Evolutionary conservation across 78 protist species (phyloP), one percentile per base, ranked within the genome.

Genomic region (Blattamonas nauphoetae): DNA sequence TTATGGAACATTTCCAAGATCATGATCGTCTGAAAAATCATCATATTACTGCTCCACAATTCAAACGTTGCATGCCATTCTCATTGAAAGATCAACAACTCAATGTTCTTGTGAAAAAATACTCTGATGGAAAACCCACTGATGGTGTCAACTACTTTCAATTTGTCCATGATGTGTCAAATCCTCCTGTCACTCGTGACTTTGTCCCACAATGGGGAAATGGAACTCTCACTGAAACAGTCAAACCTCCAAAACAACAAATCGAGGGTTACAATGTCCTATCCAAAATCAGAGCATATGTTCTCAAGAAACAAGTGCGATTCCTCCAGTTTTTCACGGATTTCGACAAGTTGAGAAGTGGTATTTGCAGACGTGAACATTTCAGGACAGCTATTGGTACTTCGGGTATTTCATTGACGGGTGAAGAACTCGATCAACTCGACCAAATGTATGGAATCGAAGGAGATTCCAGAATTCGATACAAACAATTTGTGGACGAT

Each of bases 91-190:
- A 79, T 4, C 45, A 33, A 11, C 83, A 79, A 11, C 4, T 21
- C 45, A 6, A 11, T 4, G 43, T 79, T 21, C 83, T 79, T 21
- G 33, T n/a, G 45, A 6, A 21, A 6, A 6, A 21, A 21, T 79
- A 79, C 21, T 32, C 83, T 21, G 83, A 79, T 21, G 43, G 83
- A 6, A 79, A 6, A 6, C 83, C 83, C 41, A 6, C 33, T 5
- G 83, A 79, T 21, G 83, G 83, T 6, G 83, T 79, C 33, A 79
- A 79, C 83, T 79, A 79, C 83, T 36, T 32, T 21, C 4, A 55
- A 55, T 55, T 55, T 21, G 71, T 55, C 11, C 21, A 29, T 55
- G 71, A 55, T 55, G 21, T 55, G 11, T 55, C 71, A 29, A 55
- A 55, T 55, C 71, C 71, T 55, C 71, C 71, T 55, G 38, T 21